Base-by-base conservation (phyloP, 2,329 filamentous ascomycete species). In the Nemania serpens region DNA sequence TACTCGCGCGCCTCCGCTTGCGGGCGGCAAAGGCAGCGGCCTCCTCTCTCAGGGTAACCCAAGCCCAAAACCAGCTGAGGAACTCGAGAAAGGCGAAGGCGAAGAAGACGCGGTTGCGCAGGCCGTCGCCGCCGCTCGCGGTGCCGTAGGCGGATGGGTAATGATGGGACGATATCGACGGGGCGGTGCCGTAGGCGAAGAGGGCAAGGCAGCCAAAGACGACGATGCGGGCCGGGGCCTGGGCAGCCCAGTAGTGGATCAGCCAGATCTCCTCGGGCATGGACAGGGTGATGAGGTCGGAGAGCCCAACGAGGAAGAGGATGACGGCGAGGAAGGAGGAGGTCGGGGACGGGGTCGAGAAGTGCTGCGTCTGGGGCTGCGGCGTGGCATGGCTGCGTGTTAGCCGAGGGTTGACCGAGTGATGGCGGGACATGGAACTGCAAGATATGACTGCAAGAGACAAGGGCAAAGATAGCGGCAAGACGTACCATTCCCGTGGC, bases 51-150 rank as follows among this genome's bases (percentile, higher is more conserved):
- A 92, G 74, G 4, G 86, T 89, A 33, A 88, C 81, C 82, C 87
- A 91, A 22, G 86, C 87, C 93, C 93, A 97, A 75, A 96, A 93
- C 91, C 93, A 97, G 63, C 84, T 84, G 67, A 91, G 81, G 74
- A 91, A 85, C 79, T 97, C 93, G 71, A 96, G 72, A 70, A 97
- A 95, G 9, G 87, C 87, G 76, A 92, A 95, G 0, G 90, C 88
- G 73, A 97, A 96, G 42, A 96, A 86, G 42, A 96, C 79, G 52
- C 91, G 85, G 73, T 96, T 96, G 79, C 93, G 92, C 69, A 97
- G 76, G 22, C 85, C 84, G 64, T 93, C 88, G 51, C 86, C 81
- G 64, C 77, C 87, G 71, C 74, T 70, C 50, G 74, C 72, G 36
- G 77, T 74, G 53, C 73, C 65, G 64, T 79, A 78, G 45, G 46